Percentiles rank a stretch among this genome's conserved stretches.
phyloP scores from a whole-genome alignment of 208 protist genomes.

The Trypanosoma theileri region DNA sequence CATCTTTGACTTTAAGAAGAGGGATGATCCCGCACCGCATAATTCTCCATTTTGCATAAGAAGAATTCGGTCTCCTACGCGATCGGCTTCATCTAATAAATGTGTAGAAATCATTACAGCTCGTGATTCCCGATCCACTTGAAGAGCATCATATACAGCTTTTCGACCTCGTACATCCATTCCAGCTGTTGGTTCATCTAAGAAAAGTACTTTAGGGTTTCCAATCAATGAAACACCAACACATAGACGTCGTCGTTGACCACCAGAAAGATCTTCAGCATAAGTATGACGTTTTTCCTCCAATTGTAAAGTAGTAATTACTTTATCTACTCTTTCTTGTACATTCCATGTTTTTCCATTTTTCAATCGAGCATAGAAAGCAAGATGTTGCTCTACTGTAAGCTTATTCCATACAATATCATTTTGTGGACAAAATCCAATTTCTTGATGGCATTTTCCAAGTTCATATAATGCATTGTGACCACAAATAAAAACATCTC shows the following conservation, averaged over 20 bases:
- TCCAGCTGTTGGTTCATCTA: conserved; percentile 92
- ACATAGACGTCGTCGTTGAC: conserved; percentile 83
- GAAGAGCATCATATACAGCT: conserved; percentile 70
- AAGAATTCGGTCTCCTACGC: conserved; percentile 91
- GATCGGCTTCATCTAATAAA: conserved; percentile 96
- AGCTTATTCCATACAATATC: conserved; percentile 92
- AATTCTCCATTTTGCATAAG: conserved; percentile 87
- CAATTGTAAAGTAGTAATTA: conserved; percentile 58
- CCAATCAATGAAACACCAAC: conserved; percentile 88
- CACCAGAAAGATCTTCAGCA: conserved; percentile 62
- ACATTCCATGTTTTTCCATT: conserved; percentile 47
- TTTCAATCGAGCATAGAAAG: conserved; percentile 93
- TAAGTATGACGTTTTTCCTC: conserved; percentile 51
- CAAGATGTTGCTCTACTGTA: conserved; percentile 91
- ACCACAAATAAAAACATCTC: conserved; percentile 71
- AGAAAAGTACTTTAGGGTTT: conserved; percentile 62
- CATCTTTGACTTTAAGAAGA: conserved; percentile 82
- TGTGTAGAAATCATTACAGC: conserved; percentile 88
- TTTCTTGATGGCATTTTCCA: conserved; percentile 60
- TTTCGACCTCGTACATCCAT: conserved; percentile 85
- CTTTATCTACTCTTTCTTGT: conserved; percentile 42
- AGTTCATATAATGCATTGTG: conserved; percentile 52
- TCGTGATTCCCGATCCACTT: conserved; percentile 42
- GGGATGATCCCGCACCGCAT: conserved; percentile 57
- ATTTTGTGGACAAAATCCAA: conserved; percentile 94